These are phyloP conservation scores for Drechslera avenae DNA, from an alignment of 2,329 filamentous ascomycete genomes.

Conservation along the genomic window DNA sequence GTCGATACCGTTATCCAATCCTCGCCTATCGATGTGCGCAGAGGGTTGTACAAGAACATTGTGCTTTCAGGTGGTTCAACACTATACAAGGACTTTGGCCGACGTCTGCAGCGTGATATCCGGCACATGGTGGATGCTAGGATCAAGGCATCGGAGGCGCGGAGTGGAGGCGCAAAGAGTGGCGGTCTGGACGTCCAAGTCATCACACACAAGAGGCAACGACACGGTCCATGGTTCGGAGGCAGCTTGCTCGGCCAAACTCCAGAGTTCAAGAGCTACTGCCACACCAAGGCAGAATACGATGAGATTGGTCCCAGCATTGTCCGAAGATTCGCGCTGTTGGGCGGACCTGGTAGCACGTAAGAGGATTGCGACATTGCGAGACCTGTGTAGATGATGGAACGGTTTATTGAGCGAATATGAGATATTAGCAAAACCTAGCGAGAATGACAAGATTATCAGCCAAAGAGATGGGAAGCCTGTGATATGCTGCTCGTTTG, in stretches of 20 bases:
- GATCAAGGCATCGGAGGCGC: constrained; percentile 88
- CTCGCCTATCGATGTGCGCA: constrained; percentile 94
- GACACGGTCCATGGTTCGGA: constrained; percentile 98
- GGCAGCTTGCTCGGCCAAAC: constrained; percentile 96
- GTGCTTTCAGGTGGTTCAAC: constrained; percentile 96
- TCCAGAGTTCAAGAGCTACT: constrained; percentile 97
- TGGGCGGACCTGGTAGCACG: constrained; percentile 88
- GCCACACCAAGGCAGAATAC: constrained; percentile 77
- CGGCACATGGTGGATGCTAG: constrained; percentile 92
- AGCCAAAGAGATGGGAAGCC: not conserved
- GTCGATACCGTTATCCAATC: constrained; percentile 98
- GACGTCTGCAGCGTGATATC: constrained; percentile 94
- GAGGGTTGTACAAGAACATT: constrained; percentile 99
- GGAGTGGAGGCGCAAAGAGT: constrained; percentile 89
- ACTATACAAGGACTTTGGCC: constrained; percentile 97
- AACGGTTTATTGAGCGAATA: constrained; percentile 20
- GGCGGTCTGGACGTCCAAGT: constrained; percentile 96
- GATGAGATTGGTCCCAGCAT: constrained; percentile 96
- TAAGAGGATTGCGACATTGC: constrained; percentile 42
- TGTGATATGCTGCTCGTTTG: too few relatives aligned
- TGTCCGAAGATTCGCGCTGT: constrained; percentile 88
- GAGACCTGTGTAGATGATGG: constrained; percentile 6
- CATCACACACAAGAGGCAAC: constrained; percentile 95
- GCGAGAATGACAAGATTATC: constrained; percentile 18
- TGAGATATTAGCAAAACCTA: constrained; percentile 22